phyloP scores from a whole-genome alignment of 768 basidiomycete species.

The Auricularia heimuer region DNA sequence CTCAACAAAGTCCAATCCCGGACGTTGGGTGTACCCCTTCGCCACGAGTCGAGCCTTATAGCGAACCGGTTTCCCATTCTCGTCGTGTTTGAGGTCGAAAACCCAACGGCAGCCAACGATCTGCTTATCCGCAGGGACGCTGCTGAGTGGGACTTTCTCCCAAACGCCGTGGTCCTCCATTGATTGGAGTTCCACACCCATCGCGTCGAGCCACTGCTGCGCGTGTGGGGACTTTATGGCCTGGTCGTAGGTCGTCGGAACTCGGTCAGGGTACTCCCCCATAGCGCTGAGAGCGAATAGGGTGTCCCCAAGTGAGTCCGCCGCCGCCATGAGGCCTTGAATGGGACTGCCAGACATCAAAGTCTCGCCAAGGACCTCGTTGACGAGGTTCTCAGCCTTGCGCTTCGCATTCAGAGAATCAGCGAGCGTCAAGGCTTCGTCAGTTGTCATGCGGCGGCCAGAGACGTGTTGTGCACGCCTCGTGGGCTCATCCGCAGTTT shows the following conservation, averaged over 20 bases:
- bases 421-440: no score
- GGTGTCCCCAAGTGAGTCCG: background rate
- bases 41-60: constrained; percentile 8
- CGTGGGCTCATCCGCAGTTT: no score
- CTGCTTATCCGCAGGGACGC: background rate
- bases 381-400: no score
- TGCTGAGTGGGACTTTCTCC: background rate
- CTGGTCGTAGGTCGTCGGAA: background rate
- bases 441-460: no score
- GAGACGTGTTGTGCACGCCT: no score
- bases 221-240: background rate
- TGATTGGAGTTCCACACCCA: background rate
- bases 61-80: background rate
- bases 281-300: background rate
- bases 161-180: constrained; percentile 4
- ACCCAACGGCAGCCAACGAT: background rate
- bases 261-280: background rate
- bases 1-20: constrained; percentile 3
- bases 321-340: background rate
- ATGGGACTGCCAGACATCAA: background rate
- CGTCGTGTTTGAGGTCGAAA: constrained; percentile 2
- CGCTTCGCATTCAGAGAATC: no score
- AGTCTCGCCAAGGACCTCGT: no score
- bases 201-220: background rate
- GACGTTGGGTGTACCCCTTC: constrained; percentile 8